phyloP scores from a whole-genome alignment of 2,329 filamentous ascomycete genomes.

The Fusarium lyarnte region DNA sequence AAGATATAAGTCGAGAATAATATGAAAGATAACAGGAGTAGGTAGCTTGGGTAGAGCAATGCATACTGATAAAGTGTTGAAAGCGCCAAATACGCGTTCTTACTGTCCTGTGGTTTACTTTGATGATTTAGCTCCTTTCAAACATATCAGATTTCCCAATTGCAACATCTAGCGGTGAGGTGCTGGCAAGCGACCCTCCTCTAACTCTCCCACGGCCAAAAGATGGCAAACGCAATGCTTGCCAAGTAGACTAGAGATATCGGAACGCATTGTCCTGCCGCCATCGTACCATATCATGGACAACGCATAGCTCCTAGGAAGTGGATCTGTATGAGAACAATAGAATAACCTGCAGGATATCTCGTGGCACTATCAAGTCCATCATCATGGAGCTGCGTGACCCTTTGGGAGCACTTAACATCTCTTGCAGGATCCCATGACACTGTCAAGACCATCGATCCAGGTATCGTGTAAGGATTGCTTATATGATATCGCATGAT shows the following conservation, averaged over 20 bases:
- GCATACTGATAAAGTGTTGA: neutral
- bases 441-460: no score
- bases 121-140: neutral
- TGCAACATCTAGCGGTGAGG: neutral
- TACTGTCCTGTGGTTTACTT: neutral
- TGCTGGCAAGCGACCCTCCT: no score
- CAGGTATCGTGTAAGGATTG: no score
- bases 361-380: no score
- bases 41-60: no score
- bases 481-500: neutral
- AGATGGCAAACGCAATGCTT: neutral
- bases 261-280: neutral
- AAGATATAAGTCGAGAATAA: neutral
- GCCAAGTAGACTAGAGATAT: neutral
- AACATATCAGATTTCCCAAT: no score
- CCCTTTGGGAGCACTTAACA: neutral
- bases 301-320: neutral
- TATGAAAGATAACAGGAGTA: fast-evolving
- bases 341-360: neutral
- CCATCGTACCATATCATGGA: neutral
- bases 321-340: neutral
- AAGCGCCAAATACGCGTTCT: fast-evolving
- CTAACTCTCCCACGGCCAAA: no score
- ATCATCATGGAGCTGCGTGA: neutral
- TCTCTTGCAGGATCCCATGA: neutral